phyloP scores from a whole-genome alignment of 306 rosid genomes.

The cucumber (Cucumis sativus) region DNA sequence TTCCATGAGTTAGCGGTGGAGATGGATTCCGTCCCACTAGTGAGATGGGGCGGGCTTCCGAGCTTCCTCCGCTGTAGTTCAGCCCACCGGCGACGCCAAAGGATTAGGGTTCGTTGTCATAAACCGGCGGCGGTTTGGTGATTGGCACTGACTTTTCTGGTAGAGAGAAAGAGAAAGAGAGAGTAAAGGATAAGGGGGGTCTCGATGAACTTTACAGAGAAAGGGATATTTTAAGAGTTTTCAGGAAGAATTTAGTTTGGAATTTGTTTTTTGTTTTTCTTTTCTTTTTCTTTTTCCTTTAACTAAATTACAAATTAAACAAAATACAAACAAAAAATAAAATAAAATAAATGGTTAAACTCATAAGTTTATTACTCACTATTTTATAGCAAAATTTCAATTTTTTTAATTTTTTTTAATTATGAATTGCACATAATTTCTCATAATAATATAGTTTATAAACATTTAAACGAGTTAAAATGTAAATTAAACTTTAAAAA shows the following conservation, averaged over 20 bases:
- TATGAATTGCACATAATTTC: too few relatives aligned
- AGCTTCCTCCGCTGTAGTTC: neutral
- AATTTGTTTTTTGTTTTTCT: neutral
- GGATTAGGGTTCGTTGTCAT: neutral
- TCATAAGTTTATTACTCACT: too few relatives aligned
- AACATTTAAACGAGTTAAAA: too few relatives aligned
- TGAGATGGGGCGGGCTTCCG: neutral
- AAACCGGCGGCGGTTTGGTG: constrained; percentile 8
- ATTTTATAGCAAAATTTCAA: too few relatives aligned
- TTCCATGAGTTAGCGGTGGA: neutral
- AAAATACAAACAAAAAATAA: neutral
- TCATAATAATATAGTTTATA: too few relatives aligned
- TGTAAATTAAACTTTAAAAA: neutral
- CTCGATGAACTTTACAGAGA: neutral
- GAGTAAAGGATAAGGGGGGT: neutral
- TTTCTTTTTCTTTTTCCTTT: neutral
- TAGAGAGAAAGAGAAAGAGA: neutral
- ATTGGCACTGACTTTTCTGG: constrained; percentile 5
- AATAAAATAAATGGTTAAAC: neutral
- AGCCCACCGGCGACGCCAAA: neutral
- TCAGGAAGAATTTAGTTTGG: neutral
- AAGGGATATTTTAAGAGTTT: constrained; percentile 6
- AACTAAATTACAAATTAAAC: neutral
- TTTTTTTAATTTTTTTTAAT: too few relatives aligned
- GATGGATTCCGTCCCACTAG: neutral